These are phyloP conservation scores for Saposhnikovia divaricata DNA, from an alignment of 129 eudicot species.

Conservation along the genomic window DNA sequence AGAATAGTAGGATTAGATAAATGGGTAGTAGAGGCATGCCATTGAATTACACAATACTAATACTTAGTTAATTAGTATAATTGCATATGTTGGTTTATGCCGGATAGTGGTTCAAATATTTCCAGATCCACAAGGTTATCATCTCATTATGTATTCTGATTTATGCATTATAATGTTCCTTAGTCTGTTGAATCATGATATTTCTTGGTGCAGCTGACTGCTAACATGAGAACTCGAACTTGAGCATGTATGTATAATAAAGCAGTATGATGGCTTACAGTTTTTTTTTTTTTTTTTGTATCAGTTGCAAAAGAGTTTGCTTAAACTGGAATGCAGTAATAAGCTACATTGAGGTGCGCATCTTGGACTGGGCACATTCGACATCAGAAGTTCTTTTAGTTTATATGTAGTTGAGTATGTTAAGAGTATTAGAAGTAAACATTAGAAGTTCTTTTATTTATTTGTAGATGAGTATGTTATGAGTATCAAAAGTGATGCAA, in stretches of 20 bases:
- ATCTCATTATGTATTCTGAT: no score
- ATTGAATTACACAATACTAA: neutral
- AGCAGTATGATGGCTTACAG: neutral
- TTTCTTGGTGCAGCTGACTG: neutral
- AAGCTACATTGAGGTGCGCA: neutral
- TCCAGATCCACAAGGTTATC: no score
- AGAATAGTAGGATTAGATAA: neutral
- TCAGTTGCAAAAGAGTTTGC: conserved; percentile 7
- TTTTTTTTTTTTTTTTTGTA: neutral
- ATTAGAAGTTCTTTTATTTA: neutral
- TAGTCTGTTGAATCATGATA: neutral
- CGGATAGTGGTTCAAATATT: neutral
- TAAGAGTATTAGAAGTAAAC: neutral
- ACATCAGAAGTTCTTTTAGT: neutral
- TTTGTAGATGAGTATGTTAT: neutral
- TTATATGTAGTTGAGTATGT: neutral
- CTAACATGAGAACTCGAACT: neutral
- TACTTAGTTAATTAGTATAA: neutral
- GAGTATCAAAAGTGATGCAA: neutral
- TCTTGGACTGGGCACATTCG: neutral
- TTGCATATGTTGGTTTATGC: neutral
- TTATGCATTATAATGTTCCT: neutral
- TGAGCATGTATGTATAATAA: neutral
- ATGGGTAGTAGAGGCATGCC: neutral
- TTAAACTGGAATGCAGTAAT: neutral